Base-by-base conservation (phyloP, 2,329 filamentous ascomycete genomes). In the Arthrobotrys musiformis region DNA sequence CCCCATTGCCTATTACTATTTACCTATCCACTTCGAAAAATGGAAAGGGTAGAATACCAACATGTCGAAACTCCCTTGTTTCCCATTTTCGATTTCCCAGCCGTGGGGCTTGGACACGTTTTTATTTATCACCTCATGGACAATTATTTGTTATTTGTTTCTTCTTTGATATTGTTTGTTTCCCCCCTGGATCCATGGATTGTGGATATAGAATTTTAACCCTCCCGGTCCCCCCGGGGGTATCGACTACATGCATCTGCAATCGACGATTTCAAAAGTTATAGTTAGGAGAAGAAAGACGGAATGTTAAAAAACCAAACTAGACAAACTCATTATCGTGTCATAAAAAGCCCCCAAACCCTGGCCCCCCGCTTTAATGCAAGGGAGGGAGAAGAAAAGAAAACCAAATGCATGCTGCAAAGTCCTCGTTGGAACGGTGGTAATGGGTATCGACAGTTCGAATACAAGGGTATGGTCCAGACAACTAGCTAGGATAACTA, bases 381-480 rank as follows among this genome's bases (percentile, higher is more conserved):
- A 58, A 56, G 63, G 50, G 63, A 68, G 52, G n/a, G n/a, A n/a
- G n/a, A n/a, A n/a, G n/a, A n/a, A n/a, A n/a, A n/a, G n/a, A n/a
- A n/a, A n/a, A n/a, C n/a, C n/a, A n/a, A n/a, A n/a, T n/a, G n/a
- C n/a, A n/a, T n/a, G n/a, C 33, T 54, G 46, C 48, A 56, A 54
- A n/a, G 33, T 72, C 68, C 68, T 56, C 48, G 68, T 72, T 64
- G 37, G 68, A 64, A 64, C 60, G 68, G 68, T 60, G 68, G 68
- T 63, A 72, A 72, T 17, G 15, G 9, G 17, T 22, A 13, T 42
- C 52, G 15, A 46, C 56, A 44, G 28, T 26, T 54, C 11, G 7
- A 60, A n/a, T 6, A 19, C 30, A 37, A 37, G 28, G 33, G 28
- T 42, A 42, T 19, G 15, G 5, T 17, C 40, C 19, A 17, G 4